These are phyloP conservation scores for Chaetomium strumarium DNA, from an alignment of 2,329 filamentous ascomycete species.

Conservation along the genomic window DNA sequence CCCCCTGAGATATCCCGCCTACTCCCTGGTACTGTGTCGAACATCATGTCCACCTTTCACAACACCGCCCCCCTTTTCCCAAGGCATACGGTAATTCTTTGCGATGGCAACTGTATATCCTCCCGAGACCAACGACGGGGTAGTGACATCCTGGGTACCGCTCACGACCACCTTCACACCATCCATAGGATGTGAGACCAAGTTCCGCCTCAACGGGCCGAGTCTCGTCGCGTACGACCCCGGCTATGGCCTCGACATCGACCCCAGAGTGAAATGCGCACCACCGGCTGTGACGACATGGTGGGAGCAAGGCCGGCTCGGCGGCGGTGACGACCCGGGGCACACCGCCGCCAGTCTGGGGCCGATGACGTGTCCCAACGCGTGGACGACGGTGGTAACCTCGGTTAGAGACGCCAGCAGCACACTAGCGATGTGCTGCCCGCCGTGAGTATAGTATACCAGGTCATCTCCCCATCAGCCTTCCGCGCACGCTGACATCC, in stretches of 20 bases:
- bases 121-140: conserved; percentile 2
- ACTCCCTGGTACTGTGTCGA: not conserved
- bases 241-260: conserved; percentile 4
- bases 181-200: conserved; percentile 1
- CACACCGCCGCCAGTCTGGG: conserved; percentile 7
- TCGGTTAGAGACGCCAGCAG: not conserved
- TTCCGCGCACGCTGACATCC: not conserved
- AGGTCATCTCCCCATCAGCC: not conserved
- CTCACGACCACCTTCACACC: conserved; percentile 2
- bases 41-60: not conserved
- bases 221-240: conserved; percentile 6
- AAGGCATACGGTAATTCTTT: not conserved
- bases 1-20: not conserved
- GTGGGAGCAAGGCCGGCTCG: conserved; percentile 6
- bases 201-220: conserved; percentile 1
- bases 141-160: conserved; percentile 5
- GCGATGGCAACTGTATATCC: conserved; percentile 1
- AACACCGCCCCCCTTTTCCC: not conserved
- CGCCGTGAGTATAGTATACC: conserved; percentile 6
- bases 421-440: conserved; percentile 3
- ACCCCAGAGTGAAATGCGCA: not conserved
- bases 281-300: conserved; percentile 4
- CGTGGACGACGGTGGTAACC: not conserved
- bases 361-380: conserved; percentile 2
- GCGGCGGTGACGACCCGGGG: not conserved